Conservation (phyloP, 1,139 yeast species). For the Petasospora fabianii region DNA sequence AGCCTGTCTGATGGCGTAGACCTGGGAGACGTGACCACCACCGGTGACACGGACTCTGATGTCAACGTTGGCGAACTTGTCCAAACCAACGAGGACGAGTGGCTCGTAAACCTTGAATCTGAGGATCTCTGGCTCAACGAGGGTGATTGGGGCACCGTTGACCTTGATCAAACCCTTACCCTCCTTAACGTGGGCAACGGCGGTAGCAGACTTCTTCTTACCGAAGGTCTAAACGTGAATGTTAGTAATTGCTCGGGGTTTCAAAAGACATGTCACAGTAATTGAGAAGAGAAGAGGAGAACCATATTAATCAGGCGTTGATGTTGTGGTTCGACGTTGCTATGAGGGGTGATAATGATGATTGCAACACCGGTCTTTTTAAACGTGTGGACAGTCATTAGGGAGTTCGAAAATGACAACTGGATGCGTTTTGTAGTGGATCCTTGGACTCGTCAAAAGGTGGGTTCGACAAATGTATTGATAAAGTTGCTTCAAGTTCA, state of each 20-base stretch:
- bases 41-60: conserved; percentile 99
- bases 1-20: conserved; percentile 99
- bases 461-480: no score
- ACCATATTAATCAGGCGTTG: no score
- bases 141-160: conserved; percentile 98
- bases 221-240: conserved; percentile 77
- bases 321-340: no score
- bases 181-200: conserved; percentile 99
- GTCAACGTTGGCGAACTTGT: conserved; percentile 97
- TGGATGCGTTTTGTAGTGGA: no score
- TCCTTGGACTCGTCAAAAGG: no score
- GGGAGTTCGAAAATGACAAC: no score
- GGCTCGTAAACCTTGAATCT: conserved; percentile 99
- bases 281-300: no score
- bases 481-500: no score
- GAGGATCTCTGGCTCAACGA: conserved; percentile 98
- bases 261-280: no score
- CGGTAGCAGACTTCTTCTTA: conserved; percentile 99
- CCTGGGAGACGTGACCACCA: conserved; percentile 99
- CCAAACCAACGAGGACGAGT: conserved; percentile 95
- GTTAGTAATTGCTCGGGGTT: conserved; percentile 25
- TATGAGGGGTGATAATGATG: no score
- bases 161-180: conserved; percentile 99
- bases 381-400: no score
- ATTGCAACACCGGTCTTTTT: no score